phyloP scores from a whole-genome alignment of 2,329 filamentous ascomycete species.

The Diaporthe longicolla region DNA sequence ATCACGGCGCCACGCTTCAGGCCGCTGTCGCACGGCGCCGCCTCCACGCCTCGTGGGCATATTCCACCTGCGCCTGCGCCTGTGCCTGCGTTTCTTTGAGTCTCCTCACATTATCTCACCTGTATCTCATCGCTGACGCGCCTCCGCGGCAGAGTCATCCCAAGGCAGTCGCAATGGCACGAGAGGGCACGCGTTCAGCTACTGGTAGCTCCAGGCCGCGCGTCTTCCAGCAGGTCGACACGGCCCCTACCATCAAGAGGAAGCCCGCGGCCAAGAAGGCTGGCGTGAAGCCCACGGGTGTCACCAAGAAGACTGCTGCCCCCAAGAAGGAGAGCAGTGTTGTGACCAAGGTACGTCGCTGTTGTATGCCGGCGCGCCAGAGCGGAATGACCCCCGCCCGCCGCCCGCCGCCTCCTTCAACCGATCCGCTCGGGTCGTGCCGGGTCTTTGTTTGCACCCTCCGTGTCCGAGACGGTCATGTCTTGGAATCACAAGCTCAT shows the following conservation, averaged over 20 bases:
- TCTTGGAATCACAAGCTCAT: neutral
- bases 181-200: conserved; percentile 66
- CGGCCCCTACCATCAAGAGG: conserved; percentile 61
- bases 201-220: conserved; percentile 68
- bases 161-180: conserved; percentile 55
- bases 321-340: conserved; percentile 54
- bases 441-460: neutral
- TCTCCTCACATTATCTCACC: neutral
- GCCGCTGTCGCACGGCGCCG: conserved; percentile 30
- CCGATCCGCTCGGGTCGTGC: neutral
- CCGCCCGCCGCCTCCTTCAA: neutral
- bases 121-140: conserved; percentile 24
- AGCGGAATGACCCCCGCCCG: neutral
- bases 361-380: neutral
- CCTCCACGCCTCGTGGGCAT: neutral
- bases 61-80: neutral
- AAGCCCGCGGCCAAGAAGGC: conserved; percentile 48
- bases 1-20: conserved; percentile 21
- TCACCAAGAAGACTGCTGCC: conserved; percentile 55
- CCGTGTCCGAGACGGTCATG: neutral
- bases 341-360: conserved; percentile 50
- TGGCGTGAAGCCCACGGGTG: conserved; percentile 51
- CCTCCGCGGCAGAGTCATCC: neutral
- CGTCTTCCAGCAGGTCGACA: conserved; percentile 64
- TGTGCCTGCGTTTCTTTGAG: too few relatives aligned